Evolutionary conservation across 495 filamentous ascomycete genomes (phyloP).

Genomic region (Parathielavia hyrcaniae): DNA sequence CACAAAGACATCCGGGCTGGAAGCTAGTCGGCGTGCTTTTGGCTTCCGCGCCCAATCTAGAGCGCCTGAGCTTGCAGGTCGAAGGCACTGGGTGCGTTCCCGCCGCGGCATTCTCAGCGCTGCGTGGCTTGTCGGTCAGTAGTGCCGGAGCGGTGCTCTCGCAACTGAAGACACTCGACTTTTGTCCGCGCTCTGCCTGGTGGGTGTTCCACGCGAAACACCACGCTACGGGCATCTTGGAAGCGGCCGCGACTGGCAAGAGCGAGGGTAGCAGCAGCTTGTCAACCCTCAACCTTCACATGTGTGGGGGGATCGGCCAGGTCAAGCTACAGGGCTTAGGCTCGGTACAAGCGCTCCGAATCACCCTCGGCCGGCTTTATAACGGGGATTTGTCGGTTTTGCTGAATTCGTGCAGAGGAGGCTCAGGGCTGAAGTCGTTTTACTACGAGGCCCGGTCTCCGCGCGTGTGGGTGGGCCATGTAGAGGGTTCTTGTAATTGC

Average conservation of each 20-base stretch:
- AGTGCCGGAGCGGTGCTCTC: not conserved
- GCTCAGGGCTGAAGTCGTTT: no score
- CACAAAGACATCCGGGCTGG: not conserved
- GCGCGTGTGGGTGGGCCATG: no score
- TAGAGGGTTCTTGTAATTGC: no score
- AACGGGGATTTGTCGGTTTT: not conserved
- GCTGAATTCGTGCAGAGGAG: no score
- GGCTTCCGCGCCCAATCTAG: not conserved
- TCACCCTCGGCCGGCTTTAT: not conserved
- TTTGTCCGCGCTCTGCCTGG: not conserved
- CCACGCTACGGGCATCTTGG: not conserved
- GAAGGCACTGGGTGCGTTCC: no score
- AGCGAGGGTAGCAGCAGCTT: not conserved
- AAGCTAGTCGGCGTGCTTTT: no score
- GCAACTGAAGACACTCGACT: not conserved
- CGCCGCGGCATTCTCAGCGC: no score
- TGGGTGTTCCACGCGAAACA: not conserved
- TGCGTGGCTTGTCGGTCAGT: not conserved
- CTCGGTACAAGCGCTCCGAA: not conserved
- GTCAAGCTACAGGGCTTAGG: not conserved
- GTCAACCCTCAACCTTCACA: not conserved
- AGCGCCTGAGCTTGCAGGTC: not conserved
- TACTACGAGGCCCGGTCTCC: no score
- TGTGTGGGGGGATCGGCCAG: not conserved
- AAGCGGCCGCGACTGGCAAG: not conserved